Base-by-base conservation (phyloP, 345 rosid species). In the Rubroshorea leprosula region DNA sequence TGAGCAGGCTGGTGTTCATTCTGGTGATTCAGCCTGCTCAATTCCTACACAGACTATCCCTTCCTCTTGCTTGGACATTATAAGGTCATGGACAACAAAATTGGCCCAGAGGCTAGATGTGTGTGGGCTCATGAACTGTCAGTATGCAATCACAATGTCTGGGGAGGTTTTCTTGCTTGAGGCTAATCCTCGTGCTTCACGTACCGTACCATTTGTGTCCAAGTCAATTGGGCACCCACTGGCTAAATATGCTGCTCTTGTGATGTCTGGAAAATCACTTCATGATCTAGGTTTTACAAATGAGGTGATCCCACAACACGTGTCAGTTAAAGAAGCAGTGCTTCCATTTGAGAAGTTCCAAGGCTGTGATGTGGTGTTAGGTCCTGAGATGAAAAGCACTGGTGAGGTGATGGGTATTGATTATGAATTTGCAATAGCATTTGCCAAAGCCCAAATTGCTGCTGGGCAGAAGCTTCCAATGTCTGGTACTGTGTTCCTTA, bases 361-460 rank as follows among this genome's bases (percentile, higher is more conserved):
- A 60, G 99, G 99, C 18, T 89, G 91, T 63, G 99, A 93, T 62
- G 91, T 93, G 55, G 58, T 89, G 60, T 76, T 93, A 61, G 99
- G 99, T 41, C 97, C 97, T 45, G 96, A 93, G 77, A 93, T 93
- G 99, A 76, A 80, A 71, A 93, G 97, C 72, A 93, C 99, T 9
- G 97, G 96, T 27, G 96, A 89, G 77, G 97, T 85, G 49, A 93
- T 86, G 99, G 87, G 99, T 58, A 93, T 93, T 55, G 96, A 89
- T 70, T 74, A 68, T 50, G 75, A 63, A 57, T 77, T 78, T 48
- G 50, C 91, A 24, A 57, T 80, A 4, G 97, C 99, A 22, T 87
- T 89, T 68, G 99, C 97, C 18, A 93, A 87, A 81, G 93, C 97
- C 51, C 97, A 86, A 73, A 75, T 87, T 14, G 91, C 99, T 61